These are phyloP conservation scores for Gardenia jasminoides DNA, from an alignment of 257 asterid species.

Conservation along the genomic window DNA sequence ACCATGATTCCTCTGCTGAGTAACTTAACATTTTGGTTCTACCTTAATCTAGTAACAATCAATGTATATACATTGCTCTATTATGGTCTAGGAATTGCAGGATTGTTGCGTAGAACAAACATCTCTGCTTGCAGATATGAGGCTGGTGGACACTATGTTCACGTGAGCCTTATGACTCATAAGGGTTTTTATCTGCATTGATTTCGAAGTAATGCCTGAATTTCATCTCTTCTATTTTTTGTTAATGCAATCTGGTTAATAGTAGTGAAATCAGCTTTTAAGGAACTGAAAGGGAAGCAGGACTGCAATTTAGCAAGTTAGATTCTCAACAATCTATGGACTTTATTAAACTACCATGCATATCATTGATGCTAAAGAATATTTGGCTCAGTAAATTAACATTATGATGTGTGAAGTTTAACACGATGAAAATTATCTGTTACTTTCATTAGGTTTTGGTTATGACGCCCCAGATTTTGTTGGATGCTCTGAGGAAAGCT, in stretches of 20 bases:
- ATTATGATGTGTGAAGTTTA: not conserved
- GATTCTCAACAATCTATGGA: not conserved
- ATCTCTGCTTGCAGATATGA: not conserved
- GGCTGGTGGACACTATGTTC: not conserved
- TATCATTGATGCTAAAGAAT: not conserved
- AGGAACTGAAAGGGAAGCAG: not conserved
- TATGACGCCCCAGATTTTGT: slow-evolving; percentile 88
- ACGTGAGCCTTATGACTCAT: not conserved
- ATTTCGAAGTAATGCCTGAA: not conserved
- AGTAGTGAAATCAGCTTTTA: not conserved
- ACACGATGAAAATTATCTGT: slow-evolving; percentile 5
- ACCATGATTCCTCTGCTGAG: not conserved
- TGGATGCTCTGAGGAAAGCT: slow-evolving; percentile 69
- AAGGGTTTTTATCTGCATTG: not conserved
- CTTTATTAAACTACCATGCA: not conserved
- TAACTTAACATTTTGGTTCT: not conserved
- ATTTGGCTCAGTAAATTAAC: not conserved
- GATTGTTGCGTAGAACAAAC: not conserved
- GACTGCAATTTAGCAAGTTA: not conserved
- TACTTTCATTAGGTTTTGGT: slow-evolving; percentile 56
- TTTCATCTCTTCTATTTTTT: not conserved
- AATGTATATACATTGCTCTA: not conserved
- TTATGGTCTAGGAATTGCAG: not conserved
- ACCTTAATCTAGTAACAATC: not conserved
- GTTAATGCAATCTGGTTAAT: not conserved